A percentile compares a stretch with the other conserved stretches of the same genome.
phyloP scores from a whole-genome alignment of 192 early-diverging fungal genomes.

The Coemansia sp. region DNA sequence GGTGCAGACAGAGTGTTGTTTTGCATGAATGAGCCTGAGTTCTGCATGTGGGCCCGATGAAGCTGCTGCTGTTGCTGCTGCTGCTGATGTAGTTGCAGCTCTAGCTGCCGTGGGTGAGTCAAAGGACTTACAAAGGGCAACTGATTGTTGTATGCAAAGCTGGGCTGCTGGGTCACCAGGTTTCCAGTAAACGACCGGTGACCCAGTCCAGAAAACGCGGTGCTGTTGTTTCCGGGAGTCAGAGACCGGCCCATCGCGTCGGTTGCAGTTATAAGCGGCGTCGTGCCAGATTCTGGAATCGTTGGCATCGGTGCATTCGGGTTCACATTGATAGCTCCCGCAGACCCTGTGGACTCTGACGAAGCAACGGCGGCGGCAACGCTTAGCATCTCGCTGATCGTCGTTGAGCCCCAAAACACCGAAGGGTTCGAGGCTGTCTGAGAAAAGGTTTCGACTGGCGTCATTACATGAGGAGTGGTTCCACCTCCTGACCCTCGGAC shows the following conservation, averaged over 20 bases:
- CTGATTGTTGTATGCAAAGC: not conserved
- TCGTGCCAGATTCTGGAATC: slow-evolving; percentile 20
- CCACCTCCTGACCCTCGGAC: slow-evolving; percentile 8
- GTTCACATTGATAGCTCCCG: not conserved
- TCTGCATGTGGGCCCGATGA: not conserved
- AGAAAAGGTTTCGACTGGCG: not conserved
- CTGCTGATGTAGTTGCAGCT: not conserved
- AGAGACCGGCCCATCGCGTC: slow-evolving; percentile 10
- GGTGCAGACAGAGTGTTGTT: slow-evolving; percentile 10
- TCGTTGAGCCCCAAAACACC: slow-evolving; percentile 29
- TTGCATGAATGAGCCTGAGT: slow-evolving; percentile 1
- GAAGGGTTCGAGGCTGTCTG: not conserved
- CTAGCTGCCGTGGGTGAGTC: not conserved
- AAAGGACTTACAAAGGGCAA: slow-evolving; percentile 4
- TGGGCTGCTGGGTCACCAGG: not conserved
- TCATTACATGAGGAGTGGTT: slow-evolving; percentile 13
- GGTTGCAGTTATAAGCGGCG: slow-evolving; percentile 5
- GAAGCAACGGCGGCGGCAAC: slow-evolving; percentile 10
- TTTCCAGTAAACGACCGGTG: slow-evolving; percentile 8
- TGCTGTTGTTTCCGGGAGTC: not conserved
- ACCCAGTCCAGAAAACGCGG: not conserved
- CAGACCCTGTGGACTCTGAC: slow-evolving; percentile 1
- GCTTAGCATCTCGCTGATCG: slow-evolving; percentile 25
- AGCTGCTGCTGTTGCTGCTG: slow-evolving; percentile 6
- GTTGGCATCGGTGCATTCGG: slow-evolving; percentile 22